Percentiles rank a stretch among this genome's conserved stretches.
phyloP scores from a whole-genome alignment of 768 basidiomycete genomes.

The Jaapia argillacea region DNA sequence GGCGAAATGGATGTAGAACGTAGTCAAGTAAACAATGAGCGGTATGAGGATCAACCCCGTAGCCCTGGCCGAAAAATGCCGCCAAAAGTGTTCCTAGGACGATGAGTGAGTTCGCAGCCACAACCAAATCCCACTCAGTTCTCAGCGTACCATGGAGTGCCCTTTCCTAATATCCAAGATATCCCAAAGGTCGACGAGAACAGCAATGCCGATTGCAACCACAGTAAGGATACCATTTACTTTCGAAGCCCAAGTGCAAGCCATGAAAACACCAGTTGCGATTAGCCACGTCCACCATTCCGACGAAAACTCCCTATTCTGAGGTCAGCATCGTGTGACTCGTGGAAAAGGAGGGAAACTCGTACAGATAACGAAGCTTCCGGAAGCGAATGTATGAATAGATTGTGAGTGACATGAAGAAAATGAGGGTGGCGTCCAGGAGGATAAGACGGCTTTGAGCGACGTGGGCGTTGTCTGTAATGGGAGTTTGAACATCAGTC shows the following conservation, averaged over 20 bases:
- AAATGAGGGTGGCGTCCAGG: constrained; percentile 86
- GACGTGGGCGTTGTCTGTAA: constrained; percentile 81
- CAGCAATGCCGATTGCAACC: constrained; percentile 79
- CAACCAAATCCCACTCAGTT: constrained; percentile 1
- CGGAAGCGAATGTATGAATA: constrained; percentile 91
- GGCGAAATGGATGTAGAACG: constrained; percentile 94
- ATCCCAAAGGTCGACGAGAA: constrained; percentile 90
- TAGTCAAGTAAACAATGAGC: constrained; percentile 80
- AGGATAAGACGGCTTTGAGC: constrained; percentile 95
- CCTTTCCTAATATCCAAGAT: constrained; percentile 79
- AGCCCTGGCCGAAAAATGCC: constrained; percentile 81
- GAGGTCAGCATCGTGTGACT: not conserved
- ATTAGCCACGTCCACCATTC: constrained; percentile 96
- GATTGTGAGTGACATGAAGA: constrained; percentile 93
- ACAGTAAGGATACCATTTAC: constrained; percentile 96
- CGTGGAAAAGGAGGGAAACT: constrained; percentile 5
- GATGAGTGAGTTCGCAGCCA: not conserved
- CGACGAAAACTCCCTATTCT: constrained; percentile 72
- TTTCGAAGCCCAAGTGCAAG: constrained; percentile 94
- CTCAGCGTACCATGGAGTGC: constrained; percentile 64
- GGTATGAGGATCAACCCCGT: constrained; percentile 84
- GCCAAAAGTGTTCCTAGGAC: constrained; percentile 56
- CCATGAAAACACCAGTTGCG: constrained; percentile 87
- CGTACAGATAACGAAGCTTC: constrained; percentile 83
- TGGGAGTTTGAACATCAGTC: not conserved